phyloP scores from a whole-genome alignment of 1,139 yeast species.

The Arxiozyma telluris region DNA sequence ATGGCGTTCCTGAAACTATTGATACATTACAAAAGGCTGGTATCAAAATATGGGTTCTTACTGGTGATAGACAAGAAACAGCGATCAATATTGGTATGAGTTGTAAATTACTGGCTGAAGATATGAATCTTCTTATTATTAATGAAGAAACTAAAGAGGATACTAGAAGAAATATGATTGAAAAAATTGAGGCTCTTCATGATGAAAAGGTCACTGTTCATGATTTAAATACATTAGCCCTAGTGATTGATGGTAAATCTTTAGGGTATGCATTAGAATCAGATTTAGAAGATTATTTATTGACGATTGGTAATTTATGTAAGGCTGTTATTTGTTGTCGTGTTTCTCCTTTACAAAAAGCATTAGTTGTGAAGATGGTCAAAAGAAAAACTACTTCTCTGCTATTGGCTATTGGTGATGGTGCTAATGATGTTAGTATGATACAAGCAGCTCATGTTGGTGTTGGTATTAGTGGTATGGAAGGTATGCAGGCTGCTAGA shows the following conservation, averaged over 20 bases:
- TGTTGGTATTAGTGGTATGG: conserved; percentile 97
- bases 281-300: conserved; percentile 67
- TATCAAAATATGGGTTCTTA: conserved; percentile 91
- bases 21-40: conserved; percentile 94
- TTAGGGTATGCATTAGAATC: conserved; percentile 75
- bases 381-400: conserved; percentile 70
- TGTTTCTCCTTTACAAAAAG: conserved; percentile 95
- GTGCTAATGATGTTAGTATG: conserved; percentile 98
- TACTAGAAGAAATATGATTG: conserved; percentile 59
- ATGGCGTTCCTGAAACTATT: conserved; percentile 96
- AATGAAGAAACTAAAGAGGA: conserved; percentile 78
- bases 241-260: conserved; percentile 90
- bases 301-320: conserved; percentile 77
- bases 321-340: conserved; percentile 96
- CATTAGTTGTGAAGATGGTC: conserved; percentile 88
- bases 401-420: conserved; percentile 92
- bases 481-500: conserved; percentile 98
- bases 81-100: conserved; percentile 98
- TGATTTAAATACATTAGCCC: conserved; percentile 75
- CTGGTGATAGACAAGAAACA: conserved; percentile 99
- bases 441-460: conserved; percentile 99
- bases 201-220: conserved; percentile 55
- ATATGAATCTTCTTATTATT: conserved; percentile 84
- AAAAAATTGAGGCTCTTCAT: conserved; percentile 67
- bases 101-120: conserved; percentile 87